Evolutionary conservation across 2,329 filamentous ascomycete species (phyloP).

Genomic region (Thielaviopsis populi): DNA sequence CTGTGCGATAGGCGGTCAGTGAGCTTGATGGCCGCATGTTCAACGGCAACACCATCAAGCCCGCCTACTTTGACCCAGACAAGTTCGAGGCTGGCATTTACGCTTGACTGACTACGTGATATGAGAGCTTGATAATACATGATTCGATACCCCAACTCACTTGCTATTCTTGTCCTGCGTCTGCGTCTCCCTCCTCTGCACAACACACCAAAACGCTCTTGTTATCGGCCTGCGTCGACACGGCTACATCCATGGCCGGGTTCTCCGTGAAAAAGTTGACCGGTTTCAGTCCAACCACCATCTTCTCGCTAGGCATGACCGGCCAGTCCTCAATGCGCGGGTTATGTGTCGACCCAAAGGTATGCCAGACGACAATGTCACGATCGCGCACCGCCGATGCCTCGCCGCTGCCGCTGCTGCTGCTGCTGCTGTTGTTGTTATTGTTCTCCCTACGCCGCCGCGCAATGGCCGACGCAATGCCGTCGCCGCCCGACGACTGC

Average conservation of each 20-base stretch:
- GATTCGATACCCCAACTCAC: neutral
- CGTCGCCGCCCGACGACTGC: slow-evolving; percentile 32
- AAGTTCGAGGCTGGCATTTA: slow-evolving; percentile 61
- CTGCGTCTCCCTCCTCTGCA: neutral
- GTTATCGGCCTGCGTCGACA: slow-evolving; percentile 25
- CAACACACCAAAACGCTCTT: slow-evolving; percentile 22
- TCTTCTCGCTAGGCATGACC: slow-evolving; percentile 49
- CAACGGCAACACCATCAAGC: slow-evolving; percentile 70
- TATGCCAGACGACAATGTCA: slow-evolving; percentile 43
- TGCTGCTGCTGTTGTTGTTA: too few relatives aligned
- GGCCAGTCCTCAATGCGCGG: slow-evolving; percentile 53
- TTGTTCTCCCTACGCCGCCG: slow-evolving; percentile 22
- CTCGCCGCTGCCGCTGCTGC: slow-evolving; percentile 25
- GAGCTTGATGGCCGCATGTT: slow-evolving; percentile 78
- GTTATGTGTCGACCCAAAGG: slow-evolving; percentile 48
- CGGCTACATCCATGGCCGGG: slow-evolving; percentile 35
- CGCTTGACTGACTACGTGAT: slow-evolving; percentile 19
- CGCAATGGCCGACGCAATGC: slow-evolving; percentile 28
- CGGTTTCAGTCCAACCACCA: slow-evolving; percentile 36
- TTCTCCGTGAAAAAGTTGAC: slow-evolving; percentile 40
- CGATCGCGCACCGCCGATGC: slow-evolving; percentile 31
- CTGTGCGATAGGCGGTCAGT: slow-evolving; percentile 57
- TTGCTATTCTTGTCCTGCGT: neutral
- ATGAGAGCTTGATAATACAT: neutral
- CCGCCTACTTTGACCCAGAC: slow-evolving; percentile 67